Percentiles rank a stretch among this genome's conserved stretches.
Evolutionary conservation across 768 basidiomycete species (phyloP).

Genomic region (Xanthoconium purpureum): DNA sequence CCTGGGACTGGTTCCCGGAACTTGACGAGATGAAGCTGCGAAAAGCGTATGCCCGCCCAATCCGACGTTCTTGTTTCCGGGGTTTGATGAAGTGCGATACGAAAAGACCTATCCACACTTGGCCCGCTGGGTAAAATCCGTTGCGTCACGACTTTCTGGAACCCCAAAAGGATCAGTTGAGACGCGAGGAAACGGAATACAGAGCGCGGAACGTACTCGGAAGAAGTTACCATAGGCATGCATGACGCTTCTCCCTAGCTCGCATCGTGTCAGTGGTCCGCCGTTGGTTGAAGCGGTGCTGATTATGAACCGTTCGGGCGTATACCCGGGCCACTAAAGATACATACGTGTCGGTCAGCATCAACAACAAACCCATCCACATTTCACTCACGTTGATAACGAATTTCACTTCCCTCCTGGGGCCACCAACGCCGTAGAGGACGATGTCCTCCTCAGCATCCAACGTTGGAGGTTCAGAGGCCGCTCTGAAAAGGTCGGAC

Average conservation of each 20-base stretch:
- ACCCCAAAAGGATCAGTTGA: neutral
- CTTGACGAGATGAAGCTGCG: conserved; percentile 2
- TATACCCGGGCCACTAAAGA: conserved; percentile 1
- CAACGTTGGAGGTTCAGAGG: neutral
- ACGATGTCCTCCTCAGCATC: neutral
- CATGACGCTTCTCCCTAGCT: neutral
- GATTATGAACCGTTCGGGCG: neutral
- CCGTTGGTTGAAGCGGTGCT: neutral
- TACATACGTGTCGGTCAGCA: neutral
- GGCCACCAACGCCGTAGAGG: neutral
- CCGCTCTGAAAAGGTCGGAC: neutral
- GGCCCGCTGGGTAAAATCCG: neutral
- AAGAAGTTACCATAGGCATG: neutral
- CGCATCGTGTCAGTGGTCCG: neutral
- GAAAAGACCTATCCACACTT: neutral
- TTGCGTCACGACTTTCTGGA: neutral
- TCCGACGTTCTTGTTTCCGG: neutral
- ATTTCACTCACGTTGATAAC: neutral
- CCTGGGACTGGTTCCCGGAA: neutral
- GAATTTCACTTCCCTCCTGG: neutral
- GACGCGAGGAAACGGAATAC: neutral
- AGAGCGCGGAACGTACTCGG: neutral
- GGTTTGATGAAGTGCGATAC: conserved; percentile 3
- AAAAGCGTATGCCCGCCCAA: neutral
- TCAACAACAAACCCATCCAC: neutral